Evolutionary conservation across 225 moss, liverwort and hornwort genomes (phyloP), one percentile per base, ranked within the genome.

Genomic region (Polytrichum commune): DNA sequence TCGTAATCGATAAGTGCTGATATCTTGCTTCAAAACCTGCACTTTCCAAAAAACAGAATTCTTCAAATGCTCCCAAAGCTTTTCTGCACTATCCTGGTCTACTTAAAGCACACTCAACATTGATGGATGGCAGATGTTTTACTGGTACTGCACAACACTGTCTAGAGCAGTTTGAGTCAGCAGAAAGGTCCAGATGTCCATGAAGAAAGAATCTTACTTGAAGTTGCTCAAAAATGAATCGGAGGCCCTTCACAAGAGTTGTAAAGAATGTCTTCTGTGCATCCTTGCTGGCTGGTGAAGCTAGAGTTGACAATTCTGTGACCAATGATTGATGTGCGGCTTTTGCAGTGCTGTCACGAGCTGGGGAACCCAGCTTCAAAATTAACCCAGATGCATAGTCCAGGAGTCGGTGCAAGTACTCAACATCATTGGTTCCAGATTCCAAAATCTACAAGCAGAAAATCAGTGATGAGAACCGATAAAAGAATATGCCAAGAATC

Each of bases 211-310:
- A 46, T 46, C 20, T 75, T 64, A 95, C 91, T 83, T 95, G 95
- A 55, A 98, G 80, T 60, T 94, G 95, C 72, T 91, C 94, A 72
- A 98, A 98, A 67, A 95, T 91, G 78, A 98, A 98, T 63, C 95
- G 95, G 32, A 98, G 76, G 35, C 98, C 98, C 70, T 95, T 93
- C 2, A 93, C 93, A 75, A 98, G 86, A 16, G 89, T 91, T 69
- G 70, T 78, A 27, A 95, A 90, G 79, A 98, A 98, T 72, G 85
- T 88, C 27, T 82, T 82, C 60, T 91, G 90, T 19, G 84, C 64
- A 62, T 91, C 87, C 57, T 75, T 81, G 88, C 71, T 82, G 28
- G 75, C 75, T 55, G 81, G 74, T 53, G 77, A 73, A 58, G 89
- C 78, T 66, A 83, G 85, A 10, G 75, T 72, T 71, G 85, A 78